Evolutionary conservation across 2,329 filamentous ascomycete genomes (phyloP), one percentile per base, ranked within the genome.

Genomic region (Tolypocladium ovalisporum): DNA sequence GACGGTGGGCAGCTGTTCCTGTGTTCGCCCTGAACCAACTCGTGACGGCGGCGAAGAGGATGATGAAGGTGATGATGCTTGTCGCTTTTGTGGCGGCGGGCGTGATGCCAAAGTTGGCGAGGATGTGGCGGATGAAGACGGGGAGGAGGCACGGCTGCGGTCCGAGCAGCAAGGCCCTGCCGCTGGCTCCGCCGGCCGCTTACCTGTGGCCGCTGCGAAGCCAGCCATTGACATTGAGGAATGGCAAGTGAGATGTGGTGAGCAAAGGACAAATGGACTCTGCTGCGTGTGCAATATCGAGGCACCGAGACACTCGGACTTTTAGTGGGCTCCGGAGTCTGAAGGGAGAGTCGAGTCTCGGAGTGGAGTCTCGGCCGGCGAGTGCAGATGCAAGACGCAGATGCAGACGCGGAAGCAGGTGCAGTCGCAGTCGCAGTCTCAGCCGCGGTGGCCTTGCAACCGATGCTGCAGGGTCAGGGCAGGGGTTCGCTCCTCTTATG

Each of bases 1-100:
- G 13, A 62, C 39, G n/a, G 58, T 55, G 44, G 61, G 60, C 35
- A 60, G 34, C 15, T 44, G 58, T n/a, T 56, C 58, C 51, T 52
- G 40, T 27, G 47, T 49, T 51, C 24, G 53, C 24, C 37, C 51
- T 17, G 55, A 54, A 37, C 4, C 36, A 10, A 22, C 22, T 13
- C 44, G 22, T 29, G 36, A 17, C 19, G 44, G 22, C 32, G 49
- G 29, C n/a, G 58, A 52, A 1, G 44, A 32, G 2, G 52, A 17
- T 17, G 49, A 29, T 24, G n/a, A 34, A 37, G 53, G 39, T 10
- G 59, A 54, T 1, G 47, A 32, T n/a, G 27, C 47, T 34, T n/a
- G 47, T n/a, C 47, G 8, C 47, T 51, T 32, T 51, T 32, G 47
- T n/a, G 47, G 47, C 47, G 47, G 27, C 17, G 27, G 47, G 17